Conservation (phyloP, 495 filamentous ascomycete species). For the Bathelium albidoporum region DNA sequence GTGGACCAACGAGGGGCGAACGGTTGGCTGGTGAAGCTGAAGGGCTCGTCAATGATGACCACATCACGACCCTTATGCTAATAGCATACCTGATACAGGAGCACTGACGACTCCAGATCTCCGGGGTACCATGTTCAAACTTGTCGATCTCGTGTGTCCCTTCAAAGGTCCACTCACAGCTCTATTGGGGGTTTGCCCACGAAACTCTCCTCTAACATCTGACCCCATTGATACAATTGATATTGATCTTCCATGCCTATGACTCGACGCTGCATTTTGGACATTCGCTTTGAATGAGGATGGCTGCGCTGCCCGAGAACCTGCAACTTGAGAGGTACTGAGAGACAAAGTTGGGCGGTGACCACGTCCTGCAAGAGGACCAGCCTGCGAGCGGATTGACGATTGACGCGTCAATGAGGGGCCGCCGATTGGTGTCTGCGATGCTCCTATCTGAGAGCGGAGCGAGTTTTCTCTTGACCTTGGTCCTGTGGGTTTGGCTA, state of each 20-base stretch:
- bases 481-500: neutral
- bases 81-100: slow-evolving; percentile 16
- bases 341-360: slow-evolving; percentile 51
- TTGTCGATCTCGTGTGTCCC: slow-evolving; percentile 71
- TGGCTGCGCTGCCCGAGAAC: slow-evolving; percentile 14
- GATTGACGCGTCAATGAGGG: slow-evolving; percentile 24
- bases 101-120: slow-evolving; percentile 1
- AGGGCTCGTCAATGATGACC: slow-evolving; percentile 13
- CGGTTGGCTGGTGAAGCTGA: slow-evolving; percentile 13
- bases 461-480: slow-evolving; percentile 2
- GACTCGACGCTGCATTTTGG: slow-evolving; percentile 16
- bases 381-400: slow-evolving; percentile 14
- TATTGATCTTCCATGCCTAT: slow-evolving; percentile 65
- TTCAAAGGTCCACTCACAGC: slow-evolving; percentile 34
- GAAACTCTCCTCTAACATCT: slow-evolving; percentile 41
- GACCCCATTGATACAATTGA: slow-evolving; percentile 91
- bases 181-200: slow-evolving; percentile 34
- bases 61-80: neutral
- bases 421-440: slow-evolving; percentile 9
- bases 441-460: neutral
- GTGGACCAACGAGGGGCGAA: slow-evolving; percentile 17
- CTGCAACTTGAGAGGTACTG: slow-evolving; percentile 24
- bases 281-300: slow-evolving; percentile 15
- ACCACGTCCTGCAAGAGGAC: slow-evolving; percentile 33
- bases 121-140: slow-evolving; percentile 59